Base-by-base conservation (phyloP, 805 yeast genomes). In the Isabelozyma rhagii region DNA sequence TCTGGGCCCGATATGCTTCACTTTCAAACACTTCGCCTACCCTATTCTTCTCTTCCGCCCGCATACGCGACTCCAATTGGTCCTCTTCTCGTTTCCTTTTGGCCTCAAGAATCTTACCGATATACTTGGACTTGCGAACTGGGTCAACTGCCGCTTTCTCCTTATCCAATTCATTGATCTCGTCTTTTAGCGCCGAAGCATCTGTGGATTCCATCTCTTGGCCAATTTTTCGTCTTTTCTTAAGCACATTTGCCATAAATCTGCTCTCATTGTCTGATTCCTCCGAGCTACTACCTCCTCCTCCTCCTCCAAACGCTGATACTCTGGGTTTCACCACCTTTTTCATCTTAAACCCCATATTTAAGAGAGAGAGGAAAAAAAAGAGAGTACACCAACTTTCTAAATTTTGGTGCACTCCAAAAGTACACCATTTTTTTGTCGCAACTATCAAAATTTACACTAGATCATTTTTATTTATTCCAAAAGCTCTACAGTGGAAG, bases 1-100 rank as follows among this genome's bases (percentile, higher is more conserved):
- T 54, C 21, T 69, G 69, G 40, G 61, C 61, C 55, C 71, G 69
- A 56, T 82, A 83, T 0, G 77, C 75, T 1, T 68, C 60, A 1
- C 84, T 76, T 8, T 80, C 77, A 63, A 81, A 82, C 25, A 63
- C 71, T 44, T 77, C 79, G 44, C 55, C 66, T 29, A 69, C 68
- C 8, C 77, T 53, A 49, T 74, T 78, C 40, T 67, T 59, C 39
- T 67, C 72, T 8, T 64, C 52, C 44, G 66, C 68, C 18, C 70
- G 54, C 25, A 77, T 77, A 45, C 65, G 60, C 2, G 77, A 67
- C 5, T 67, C 55, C n/a, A 70, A 48, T 34, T 67, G 68, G 53
- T 82, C 87, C 43, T 67, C 52, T 14, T 80, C 78, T 47, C 87
- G 61, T 36, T 58, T 58, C 46, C 63, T 58, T 51, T 76, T 77